Percentiles rank a stretch among this genome's conserved stretches.
phyloP scores from a whole-genome alignment of 352 stramenopile genomes.

The Peronospora destructor region DNA sequence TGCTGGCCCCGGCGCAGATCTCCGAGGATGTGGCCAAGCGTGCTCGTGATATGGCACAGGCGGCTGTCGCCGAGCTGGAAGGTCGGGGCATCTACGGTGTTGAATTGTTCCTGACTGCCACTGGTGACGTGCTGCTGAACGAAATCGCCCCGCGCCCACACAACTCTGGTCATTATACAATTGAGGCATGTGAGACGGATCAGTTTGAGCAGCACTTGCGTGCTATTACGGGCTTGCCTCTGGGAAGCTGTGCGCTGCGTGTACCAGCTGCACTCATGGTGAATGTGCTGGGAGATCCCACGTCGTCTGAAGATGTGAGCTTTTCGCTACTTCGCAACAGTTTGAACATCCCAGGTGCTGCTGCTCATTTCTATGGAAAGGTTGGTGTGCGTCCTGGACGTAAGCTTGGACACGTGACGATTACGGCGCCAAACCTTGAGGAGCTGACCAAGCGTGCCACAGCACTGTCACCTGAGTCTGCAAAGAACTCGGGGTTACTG shows the following conservation, averaged over 20 bases:
- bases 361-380: constrained; percentile 97
- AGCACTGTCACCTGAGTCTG: constrained; percentile 41
- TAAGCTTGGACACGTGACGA: constrained; percentile 97
- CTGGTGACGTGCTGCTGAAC: constrained; percentile 90
- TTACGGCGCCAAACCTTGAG: constrained; percentile 83
- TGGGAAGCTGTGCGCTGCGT: constrained; percentile 89
- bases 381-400: constrained; percentile 76
- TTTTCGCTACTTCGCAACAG: constrained; percentile 57
- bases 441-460: constrained; percentile 75
- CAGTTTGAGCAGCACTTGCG: constrained; percentile 99
- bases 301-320: constrained; percentile 76
- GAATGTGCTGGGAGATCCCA: constrained; percentile 79
- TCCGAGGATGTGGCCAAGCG: constrained; percentile 27
- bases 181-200: constrained; percentile 94
- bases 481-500: constrained; percentile 34
- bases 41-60: constrained; percentile 52
- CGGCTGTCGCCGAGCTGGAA: constrained; percentile 70
- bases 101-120: constrained; percentile 93
- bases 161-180: constrained; percentile 99
- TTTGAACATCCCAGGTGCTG: constrained; percentile 72
- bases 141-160: constrained; percentile 96
- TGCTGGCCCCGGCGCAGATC: constrained; percentile 88
- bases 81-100: constrained; percentile 94
- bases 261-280: constrained; percentile 89
- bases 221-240: constrained; percentile 89